Percentiles rank a stretch among this genome's conserved stretches.
These are phyloP conservation scores for Alternaria longipes DNA, from an alignment of 2,329 filamentous ascomycete species.

Conservation along the genomic window DNA sequence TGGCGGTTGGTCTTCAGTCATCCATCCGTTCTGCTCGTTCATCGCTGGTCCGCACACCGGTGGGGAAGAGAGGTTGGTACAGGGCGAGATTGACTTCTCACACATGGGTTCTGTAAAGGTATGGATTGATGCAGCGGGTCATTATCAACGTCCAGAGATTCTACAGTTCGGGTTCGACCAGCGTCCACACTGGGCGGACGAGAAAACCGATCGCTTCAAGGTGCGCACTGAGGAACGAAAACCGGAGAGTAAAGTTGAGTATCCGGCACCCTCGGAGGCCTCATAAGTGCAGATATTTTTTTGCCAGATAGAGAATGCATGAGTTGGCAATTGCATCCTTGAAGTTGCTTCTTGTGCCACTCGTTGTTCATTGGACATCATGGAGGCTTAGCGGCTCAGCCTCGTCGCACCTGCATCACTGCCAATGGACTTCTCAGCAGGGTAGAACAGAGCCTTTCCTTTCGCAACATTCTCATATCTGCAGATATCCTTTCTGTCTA, in stretches of 20 bases:
- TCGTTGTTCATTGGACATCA: not conserved
- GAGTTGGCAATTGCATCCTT: not conserved
- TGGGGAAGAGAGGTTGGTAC: conserved; percentile 44
- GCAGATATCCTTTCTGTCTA: no score
- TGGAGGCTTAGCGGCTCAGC: conserved; percentile 3
- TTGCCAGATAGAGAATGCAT: not conserved
- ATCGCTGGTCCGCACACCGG: conserved; percentile 49
- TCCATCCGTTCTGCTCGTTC: conserved; percentile 49
- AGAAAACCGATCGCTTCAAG: conserved; percentile 37
- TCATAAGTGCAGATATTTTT: not conserved
- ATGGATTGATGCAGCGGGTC: conserved; percentile 50
- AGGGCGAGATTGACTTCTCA: conserved; percentile 48
- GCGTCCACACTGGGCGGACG: conserved; percentile 44
- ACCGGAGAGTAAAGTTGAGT: conserved; percentile 15
- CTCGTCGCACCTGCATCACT: not conserved
- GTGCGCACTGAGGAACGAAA: conserved; percentile 20
- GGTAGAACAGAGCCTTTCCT: not conserved
- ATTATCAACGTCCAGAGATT: conserved; percentile 50
- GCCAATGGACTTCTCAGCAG: not conserved
- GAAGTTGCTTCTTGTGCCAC: not conserved
- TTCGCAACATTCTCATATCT: not conserved
- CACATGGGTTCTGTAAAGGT: conserved; percentile 48
- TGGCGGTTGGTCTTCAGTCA: conserved; percentile 48
- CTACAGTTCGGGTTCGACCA: conserved; percentile 45
- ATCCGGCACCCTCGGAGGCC: not conserved